Percentiles rank a stretch among this genome's conserved stretches.
Conservation (phyloP, 192 early-diverging fungal species). For the Coemansia sp. region DNA sequence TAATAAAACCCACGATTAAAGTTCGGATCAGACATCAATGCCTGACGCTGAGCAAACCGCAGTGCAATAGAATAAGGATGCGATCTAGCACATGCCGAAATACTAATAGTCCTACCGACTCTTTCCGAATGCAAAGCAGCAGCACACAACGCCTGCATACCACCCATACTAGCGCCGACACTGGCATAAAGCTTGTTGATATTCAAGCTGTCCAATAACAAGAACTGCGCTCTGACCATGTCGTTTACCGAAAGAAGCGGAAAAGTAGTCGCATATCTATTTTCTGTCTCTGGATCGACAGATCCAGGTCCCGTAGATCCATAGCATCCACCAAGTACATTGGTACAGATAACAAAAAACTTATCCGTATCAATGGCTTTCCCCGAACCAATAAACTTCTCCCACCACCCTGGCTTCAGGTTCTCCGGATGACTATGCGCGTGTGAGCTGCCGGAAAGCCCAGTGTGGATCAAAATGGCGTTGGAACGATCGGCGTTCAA, state of each 20-base stretch:
- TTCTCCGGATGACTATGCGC: slow-evolving; percentile 86
- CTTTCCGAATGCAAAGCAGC: slow-evolving; percentile 82
- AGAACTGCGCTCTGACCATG: slow-evolving; percentile 95
- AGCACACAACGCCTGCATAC: slow-evolving; percentile 89
- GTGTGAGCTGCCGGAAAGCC: slow-evolving; percentile 86
- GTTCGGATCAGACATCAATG: slow-evolving; percentile 88
- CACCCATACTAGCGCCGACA: slow-evolving; percentile 94
- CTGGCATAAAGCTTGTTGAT: slow-evolving; percentile 81
- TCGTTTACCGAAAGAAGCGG: slow-evolving; percentile 92
- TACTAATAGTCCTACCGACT: slow-evolving; percentile 75
- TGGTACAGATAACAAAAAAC: slow-evolving; percentile 95
- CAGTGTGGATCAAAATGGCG: slow-evolving; percentile 93
- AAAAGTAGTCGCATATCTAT: slow-evolving; percentile 86
- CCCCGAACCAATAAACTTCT: slow-evolving; percentile 94
- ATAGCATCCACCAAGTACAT: slow-evolving; percentile 95
- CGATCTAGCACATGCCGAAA: slow-evolving; percentile 89
- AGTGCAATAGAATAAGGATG: slow-evolving; percentile 97
- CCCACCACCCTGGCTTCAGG: slow-evolving; percentile 90
- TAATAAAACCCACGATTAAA: slow-evolving; percentile 96
- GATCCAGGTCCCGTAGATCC: slow-evolving; percentile 90
- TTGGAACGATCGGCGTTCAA: slow-evolving; percentile 79
- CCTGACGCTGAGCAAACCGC: slow-evolving; percentile 89
- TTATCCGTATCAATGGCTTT: slow-evolving; percentile 87
- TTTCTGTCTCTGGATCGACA: slow-evolving; percentile 70
- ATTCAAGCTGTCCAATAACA: slow-evolving; percentile 75